These are phyloP conservation scores for Pyrenophora tritici-repentis DNA, from an alignment of 2,329 filamentous ascomycete species.

Conservation along the genomic window DNA sequence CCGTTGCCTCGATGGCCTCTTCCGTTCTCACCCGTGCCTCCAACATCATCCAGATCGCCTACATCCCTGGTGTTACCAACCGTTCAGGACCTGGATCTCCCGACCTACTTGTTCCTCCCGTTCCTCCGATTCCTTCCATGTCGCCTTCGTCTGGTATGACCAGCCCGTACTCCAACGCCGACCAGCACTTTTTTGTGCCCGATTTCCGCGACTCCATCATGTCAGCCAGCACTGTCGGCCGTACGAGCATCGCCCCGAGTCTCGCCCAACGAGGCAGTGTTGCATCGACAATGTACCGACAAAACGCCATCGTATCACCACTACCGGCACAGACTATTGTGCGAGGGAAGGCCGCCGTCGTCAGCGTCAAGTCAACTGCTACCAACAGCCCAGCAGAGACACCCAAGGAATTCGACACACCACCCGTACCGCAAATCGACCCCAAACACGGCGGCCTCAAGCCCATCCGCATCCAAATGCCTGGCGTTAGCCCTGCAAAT, in stretches of 20 bases:
- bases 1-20: constrained; percentile 90
- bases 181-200: constrained; percentile 93
- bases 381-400: constrained; percentile 59
- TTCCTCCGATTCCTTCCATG: constrained; percentile 80
- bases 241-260: constrained; percentile 56
- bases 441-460: constrained; percentile 51
- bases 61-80: constrained; percentile 96
- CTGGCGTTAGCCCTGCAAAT: constrained; percentile 44
- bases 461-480: constrained; percentile 51
- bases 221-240: constrained; percentile 69
- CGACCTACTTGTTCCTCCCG: constrained; percentile 81
- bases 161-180: constrained; percentile 62
- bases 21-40: constrained; percentile 94
- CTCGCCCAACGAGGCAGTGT: constrained; percentile 62
- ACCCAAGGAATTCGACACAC: constrained; percentile 56
- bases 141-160: constrained; percentile 61
- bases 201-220: constrained; percentile 91
- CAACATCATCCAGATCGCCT: constrained; percentile 99
- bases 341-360: constrained; percentile 85
- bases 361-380: constrained; percentile 80
- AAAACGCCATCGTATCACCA: constrained; percentile 81
- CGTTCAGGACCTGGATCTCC: constrained; percentile 84
- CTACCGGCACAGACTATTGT: constrained; percentile 84
- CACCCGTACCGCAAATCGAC: constrained; percentile 75
- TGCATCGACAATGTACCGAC: constrained; percentile 91